These are phyloP conservation scores for Grosmannia serpens DNA, from an alignment of 2,329 filamentous ascomycete genomes.

Conservation along the genomic window DNA sequence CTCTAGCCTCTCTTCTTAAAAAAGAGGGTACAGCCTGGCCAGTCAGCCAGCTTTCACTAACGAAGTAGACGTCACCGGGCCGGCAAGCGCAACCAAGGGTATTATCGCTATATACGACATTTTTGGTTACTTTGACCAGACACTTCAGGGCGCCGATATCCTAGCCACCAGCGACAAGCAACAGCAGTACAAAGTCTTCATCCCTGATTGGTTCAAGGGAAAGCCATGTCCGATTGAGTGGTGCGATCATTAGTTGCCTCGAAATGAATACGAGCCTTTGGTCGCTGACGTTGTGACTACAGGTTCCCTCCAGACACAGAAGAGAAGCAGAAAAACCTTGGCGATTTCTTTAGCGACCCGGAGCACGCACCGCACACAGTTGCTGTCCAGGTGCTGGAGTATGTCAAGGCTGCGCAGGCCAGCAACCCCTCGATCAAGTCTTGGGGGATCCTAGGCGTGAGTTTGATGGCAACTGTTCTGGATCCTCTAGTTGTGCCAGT, in stretches of 20 bases:
- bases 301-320: background rate
- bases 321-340: background rate
- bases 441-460: background rate
- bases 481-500: background rate
- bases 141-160: background rate
- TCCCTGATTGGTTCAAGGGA: background rate
- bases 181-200: background rate
- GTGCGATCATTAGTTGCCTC: background rate
- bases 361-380: background rate
- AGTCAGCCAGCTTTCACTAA: too few species aligned
- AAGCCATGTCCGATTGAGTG: background rate
- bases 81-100: background rate
- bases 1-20: too few species aligned
- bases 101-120: background rate
- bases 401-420: background rate
- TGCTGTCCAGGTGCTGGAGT: background rate
- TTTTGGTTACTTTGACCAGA: background rate
- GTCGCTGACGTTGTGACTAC: too few species aligned
- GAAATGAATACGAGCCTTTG: background rate
- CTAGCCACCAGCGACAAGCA: background rate
- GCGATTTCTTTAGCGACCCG: background rate
- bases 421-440: background rate
- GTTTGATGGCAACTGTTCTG: too few species aligned
- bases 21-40: too few species aligned
- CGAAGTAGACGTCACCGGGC: background rate